Evolutionary conservation across 768 basidiomycete genomes (phyloP), one percentile per base, ranked within the genome.

Genomic region (Panaeolus papilionaceus): DNA sequence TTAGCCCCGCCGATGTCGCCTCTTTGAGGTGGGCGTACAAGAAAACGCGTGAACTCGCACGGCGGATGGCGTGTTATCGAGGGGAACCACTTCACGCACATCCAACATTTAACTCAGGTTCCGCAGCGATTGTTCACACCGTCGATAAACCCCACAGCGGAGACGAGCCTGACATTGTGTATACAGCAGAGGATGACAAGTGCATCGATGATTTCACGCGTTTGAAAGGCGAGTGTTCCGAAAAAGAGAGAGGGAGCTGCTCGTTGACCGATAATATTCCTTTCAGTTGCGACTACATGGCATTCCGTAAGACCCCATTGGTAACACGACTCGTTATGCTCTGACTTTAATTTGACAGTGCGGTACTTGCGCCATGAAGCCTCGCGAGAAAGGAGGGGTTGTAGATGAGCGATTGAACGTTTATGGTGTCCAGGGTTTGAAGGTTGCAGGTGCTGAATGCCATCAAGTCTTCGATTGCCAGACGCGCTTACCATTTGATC

Each of bases 1-100:
- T 26, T 42, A 83, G 81, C 7, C 67, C 72, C 2, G 78, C 81
- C 10, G 85, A 86, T 68, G 14, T 89, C 5, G 80, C 71, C 0
- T 73, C 80, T 16, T 67, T 89, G 40, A 78, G 76, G 62, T 84
- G 85, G 80, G 79, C 70, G 1, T 90, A 89, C 74, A 90, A 89
- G 68, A 79, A 78, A 61, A 61, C 72, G 5, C 83, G 88, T 0
- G 88, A 90, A 75, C 65, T 85, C 9, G 77, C 78, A 2, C 82
- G 89, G 51, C 85, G 89, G 18, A 85, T 87, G 82, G 68, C 74
- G 4, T 45, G 67, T 37, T 80, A 77, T 66, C 72, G 79, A 28
- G 82, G 81, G 1, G 81, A 79, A 49, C 38, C 64, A 5, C 26
- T 28, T 37, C 37, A 38, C 23, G 39, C 37, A n/a, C 65, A 38